phyloP scores from a whole-genome alignment of 352 stramenopile genomes.

The Phytophthora tentaculata region DNA sequence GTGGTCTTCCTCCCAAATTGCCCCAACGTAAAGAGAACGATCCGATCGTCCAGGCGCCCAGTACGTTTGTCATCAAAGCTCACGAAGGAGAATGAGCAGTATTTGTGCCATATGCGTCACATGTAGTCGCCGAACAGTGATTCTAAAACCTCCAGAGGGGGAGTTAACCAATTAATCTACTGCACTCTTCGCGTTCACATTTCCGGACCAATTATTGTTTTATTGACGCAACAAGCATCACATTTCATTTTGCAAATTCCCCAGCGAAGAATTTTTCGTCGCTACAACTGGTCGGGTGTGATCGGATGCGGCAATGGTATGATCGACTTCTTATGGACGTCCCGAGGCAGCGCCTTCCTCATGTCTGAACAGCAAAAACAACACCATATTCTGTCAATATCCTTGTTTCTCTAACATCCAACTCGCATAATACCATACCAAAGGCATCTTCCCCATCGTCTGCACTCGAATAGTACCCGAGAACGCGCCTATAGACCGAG shows the following conservation, averaged over 20 bases:
- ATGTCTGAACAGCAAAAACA: slow-evolving; percentile 76
- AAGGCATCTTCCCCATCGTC: slow-evolving; percentile 89
- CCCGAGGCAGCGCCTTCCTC: slow-evolving; percentile 90
- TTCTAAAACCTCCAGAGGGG: slow-evolving; percentile 5
- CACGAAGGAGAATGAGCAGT: slow-evolving; percentile 18
- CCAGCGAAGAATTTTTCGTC: too few relatives aligned
- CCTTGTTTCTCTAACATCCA: neutral
- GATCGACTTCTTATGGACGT: slow-evolving; percentile 91
- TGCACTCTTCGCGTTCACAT: slow-evolving; percentile 16
- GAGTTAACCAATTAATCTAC: slow-evolving; percentile 28
- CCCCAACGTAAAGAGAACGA: slow-evolving; percentile 21
- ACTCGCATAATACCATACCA: slow-evolving; percentile 46
- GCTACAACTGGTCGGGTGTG: slow-evolving; percentile 80
- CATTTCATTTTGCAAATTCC: too few relatives aligned
- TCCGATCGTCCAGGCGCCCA: slow-evolving; percentile 15
- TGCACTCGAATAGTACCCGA: slow-evolving; percentile 93
- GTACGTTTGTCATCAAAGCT: slow-evolving; percentile 21
- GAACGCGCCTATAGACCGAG: slow-evolving; percentile 90
- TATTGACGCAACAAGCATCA: too few relatives aligned
- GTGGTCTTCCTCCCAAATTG: slow-evolving; percentile 24
- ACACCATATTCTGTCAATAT: neutral
- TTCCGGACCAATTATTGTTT: too few relatives aligned
- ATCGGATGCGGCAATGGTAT: slow-evolving; percentile 89
- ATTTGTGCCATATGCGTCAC: slow-evolving; percentile 29
- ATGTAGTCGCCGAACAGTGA: slow-evolving; percentile 6